A percentile compares a stretch with the other conserved stretches of the same genome.
Evolutionary conservation across 345 rosid genomes (phyloP).

Genomic region (Eucalyptus melliodora): DNA sequence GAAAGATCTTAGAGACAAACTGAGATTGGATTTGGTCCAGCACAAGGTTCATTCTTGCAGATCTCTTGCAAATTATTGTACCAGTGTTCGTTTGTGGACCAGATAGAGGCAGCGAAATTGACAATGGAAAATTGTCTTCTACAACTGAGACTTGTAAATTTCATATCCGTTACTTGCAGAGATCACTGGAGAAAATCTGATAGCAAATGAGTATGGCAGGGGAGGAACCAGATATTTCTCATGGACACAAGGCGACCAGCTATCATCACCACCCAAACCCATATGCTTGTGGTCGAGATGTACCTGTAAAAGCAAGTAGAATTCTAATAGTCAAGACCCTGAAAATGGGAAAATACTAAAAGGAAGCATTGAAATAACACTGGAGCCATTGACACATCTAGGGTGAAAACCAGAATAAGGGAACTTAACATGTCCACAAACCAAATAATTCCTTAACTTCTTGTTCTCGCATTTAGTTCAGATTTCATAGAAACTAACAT

Average conservation of each 20-base stretch:
- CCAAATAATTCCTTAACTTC: not conserved
- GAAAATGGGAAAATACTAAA: not conserved
- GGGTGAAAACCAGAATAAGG: not conserved
- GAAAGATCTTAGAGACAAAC: not conserved
- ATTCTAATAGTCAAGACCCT: not conserved
- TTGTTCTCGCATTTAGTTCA: not conserved
- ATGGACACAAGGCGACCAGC: constrained; percentile 80
- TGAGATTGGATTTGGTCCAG: not conserved
- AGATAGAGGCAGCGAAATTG: not conserved
- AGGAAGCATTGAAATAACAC: not conserved
- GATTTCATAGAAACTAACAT: not conserved
- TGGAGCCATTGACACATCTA: not conserved
- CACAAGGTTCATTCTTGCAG: not conserved
- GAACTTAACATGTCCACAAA: not conserved
- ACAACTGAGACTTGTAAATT: constrained; percentile 48
- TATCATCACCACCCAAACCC: constrained; percentile 94
- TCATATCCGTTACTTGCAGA: constrained; percentile 32
- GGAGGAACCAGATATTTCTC: constrained; percentile 70
- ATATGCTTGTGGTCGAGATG: constrained; percentile 98
- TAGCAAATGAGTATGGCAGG: constrained; percentile 49
- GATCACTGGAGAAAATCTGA: constrained; percentile 58
- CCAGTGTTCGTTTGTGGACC: not conserved
- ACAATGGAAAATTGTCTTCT: not conserved
- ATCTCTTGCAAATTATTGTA: not conserved
- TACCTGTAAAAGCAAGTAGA: constrained; percentile 25